Percentiles rank a stretch among this genome's conserved stretches.
Conservation (phyloP, 2,329 filamentous ascomycete species). For the Thermothelomyces thermophilus region DNA sequence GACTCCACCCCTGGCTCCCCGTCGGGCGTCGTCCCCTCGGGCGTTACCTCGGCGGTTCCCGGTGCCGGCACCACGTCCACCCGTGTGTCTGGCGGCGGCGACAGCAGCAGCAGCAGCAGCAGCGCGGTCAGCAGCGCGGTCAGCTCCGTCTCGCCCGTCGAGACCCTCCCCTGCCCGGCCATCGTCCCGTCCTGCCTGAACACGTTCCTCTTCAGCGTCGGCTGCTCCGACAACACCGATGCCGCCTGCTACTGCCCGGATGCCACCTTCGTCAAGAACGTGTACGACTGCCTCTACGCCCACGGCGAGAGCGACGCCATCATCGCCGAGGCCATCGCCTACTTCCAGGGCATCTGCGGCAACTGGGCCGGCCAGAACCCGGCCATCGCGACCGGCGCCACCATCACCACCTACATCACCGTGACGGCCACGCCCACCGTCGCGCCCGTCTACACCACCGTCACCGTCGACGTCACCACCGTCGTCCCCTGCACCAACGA, state of each 20-base stretch:
- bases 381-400: constrained; percentile 71
- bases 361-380: constrained; percentile 68
- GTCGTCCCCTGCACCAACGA: constrained; percentile 44
- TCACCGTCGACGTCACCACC: constrained; percentile 45
- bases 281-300: constrained; percentile 75
- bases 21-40: background rate
- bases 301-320: constrained; percentile 62
- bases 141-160: constrained; percentile 29
- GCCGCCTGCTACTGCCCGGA: constrained; percentile 80
- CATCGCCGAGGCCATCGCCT: constrained; percentile 65
- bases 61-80: constrained; percentile 29
- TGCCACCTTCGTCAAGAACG: constrained; percentile 64
- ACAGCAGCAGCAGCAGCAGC: constrained; percentile 7
- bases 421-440: constrained; percentile 39
- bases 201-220: constrained; percentile 71
- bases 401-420: constrained; percentile 55
- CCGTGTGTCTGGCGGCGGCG: constrained; percentile 32
- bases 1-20: background rate
- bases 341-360: constrained; percentile 89
- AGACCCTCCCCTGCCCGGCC: constrained; percentile 53
- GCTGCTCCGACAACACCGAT: constrained; percentile 81
- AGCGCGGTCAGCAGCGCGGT: constrained; percentile 19
- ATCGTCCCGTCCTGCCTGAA: constrained; percentile 85
- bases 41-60: background rate
- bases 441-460: constrained; percentile 39